Conservation (phyloP, 2,329 filamentous ascomycete genomes). For the Corynespora cassiicola region DNA sequence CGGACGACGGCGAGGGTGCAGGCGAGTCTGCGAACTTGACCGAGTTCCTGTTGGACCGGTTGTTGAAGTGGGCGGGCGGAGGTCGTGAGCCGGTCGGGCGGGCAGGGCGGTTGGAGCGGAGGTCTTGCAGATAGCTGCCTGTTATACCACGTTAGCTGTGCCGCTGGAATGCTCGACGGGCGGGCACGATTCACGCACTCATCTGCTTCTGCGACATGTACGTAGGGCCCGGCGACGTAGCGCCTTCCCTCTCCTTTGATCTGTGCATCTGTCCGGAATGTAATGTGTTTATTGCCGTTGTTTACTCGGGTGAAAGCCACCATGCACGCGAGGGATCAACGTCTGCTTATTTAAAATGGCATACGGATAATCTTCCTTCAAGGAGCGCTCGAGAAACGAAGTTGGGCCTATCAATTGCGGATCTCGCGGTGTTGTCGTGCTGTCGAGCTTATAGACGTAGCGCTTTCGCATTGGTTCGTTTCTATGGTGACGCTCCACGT, state of each 20-base stretch:
- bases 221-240: constrained; percentile 41
- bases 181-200: constrained; percentile 44
- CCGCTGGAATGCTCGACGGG: constrained; percentile 10
- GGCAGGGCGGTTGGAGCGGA: constrained; percentile 71
- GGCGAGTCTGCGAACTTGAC: constrained; percentile 32
- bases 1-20: constrained; percentile 26
- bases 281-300: constrained; percentile 25
- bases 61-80: constrained; percentile 58
- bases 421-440: constrained; percentile 39
- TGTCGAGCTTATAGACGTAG: constrained; percentile 29
- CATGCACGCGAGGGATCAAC: not conserved
- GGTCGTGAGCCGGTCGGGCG: constrained; percentile 76
- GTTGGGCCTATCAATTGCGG: constrained; percentile 14
- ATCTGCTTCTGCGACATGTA: constrained; percentile 47
- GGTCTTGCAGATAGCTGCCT: constrained; percentile 75
- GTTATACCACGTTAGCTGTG: no score
- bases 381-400: constrained; percentile 1
- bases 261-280: constrained; percentile 39
- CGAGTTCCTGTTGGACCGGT: constrained; percentile 37
- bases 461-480: constrained; percentile 30
- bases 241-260: constrained; percentile 43
- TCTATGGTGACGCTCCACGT: constrained; percentile 28
- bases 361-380: not conserved
- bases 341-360: not conserved
- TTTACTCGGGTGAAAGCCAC: constrained; percentile 14